Evolutionary conservation across 2,329 filamentous ascomycete species (phyloP), one percentile per base, ranked within the genome.

Genomic region (Colletotrichum paranaense): DNA sequence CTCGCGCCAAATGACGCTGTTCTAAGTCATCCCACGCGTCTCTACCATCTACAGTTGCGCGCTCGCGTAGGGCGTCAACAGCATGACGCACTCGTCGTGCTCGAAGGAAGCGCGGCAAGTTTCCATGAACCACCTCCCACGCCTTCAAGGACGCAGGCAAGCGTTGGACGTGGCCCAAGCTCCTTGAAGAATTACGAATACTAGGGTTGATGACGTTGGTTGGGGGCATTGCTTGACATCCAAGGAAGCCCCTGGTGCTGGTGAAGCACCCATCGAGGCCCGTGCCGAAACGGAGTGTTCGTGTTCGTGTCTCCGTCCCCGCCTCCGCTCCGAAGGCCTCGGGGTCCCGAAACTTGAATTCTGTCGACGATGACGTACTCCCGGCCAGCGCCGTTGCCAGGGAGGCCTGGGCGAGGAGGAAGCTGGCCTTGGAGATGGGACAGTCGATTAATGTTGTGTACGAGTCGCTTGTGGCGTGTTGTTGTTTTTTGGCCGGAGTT

Each of bases 221-320:
- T 32, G 58, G 12, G 1, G 24, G 12, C 53, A 58, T 26, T 56
- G 22, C 5, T 35, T 28, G 42, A n/a, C 46, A 16, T 49, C 70
- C 70, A 4, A 73, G 32, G 28, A 73, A 73, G 26, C 70, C 70
- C 9, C 30, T 49, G 24, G 55, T 57, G 6, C 55, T 46, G 42
- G 38, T 70, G 1, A 73, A 70, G 28, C 67, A 70, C 12, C 70
- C 70, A 30, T 73, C 70, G 16, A 73, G 70, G 19, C 70, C 70
- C 2, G 38, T 56, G 32, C 70, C 70, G 28, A 73, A 65, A 30
- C 67, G 70, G 1, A 73, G 60, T 52, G 16, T 73, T 60, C 35
- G 70, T 2, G 19, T 53, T 46, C 14, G 49, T 28, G 42, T 49
- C 42, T 9, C 58, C 38, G 14, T 53, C 22, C 14, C 58, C 38